A percentile compares a stretch with the other conserved stretches of the same genome.
Conservation (phyloP, 192 early-diverging fungal genomes). For the Rhizophagus clarus region DNA sequence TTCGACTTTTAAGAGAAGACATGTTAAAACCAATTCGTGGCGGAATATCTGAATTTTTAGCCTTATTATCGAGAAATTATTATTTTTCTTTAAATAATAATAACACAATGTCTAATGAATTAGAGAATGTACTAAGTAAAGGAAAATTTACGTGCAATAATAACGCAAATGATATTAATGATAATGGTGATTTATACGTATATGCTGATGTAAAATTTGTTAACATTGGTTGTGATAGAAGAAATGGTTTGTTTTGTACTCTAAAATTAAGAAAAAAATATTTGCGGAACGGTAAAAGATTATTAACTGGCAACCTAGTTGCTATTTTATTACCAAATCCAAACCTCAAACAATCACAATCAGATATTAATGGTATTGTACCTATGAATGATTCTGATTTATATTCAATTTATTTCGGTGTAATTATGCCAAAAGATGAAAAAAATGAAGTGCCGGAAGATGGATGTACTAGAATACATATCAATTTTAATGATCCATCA, state of each 20-base stretch:
- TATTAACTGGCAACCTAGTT: slow-evolving; percentile 50
- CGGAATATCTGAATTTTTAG: slow-evolving; percentile 47
- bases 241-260: slow-evolving; percentile 25
- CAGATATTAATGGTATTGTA: background rate
- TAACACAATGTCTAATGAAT: background rate
- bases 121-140: background rate
- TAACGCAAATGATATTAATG: no score
- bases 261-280: slow-evolving; percentile 42
- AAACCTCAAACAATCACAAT: background rate
- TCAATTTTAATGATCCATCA: slow-evolving; percentile 36
- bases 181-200: slow-evolving; percentile 38
- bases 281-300: slow-evolving; percentile 47
- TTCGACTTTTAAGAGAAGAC: slow-evolving; percentile 63
- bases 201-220: slow-evolving; percentile 41
- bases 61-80: background rate
- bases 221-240: slow-evolving; percentile 33
- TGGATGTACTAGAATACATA: slow-evolving; percentile 18
- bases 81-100: slow-evolving; percentile 21
- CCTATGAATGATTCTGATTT: no score
- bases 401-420: slow-evolving; percentile 32
- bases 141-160: no score
- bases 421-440: slow-evolving; percentile 35
- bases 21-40: slow-evolving; percentile 47
- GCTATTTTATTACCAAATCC: slow-evolving; percentile 38
- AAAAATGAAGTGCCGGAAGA: background rate